Evolutionary conservation across 1,139 yeast species (phyloP).

Genomic region (Chernovozyma sophiae-reginae): DNA sequence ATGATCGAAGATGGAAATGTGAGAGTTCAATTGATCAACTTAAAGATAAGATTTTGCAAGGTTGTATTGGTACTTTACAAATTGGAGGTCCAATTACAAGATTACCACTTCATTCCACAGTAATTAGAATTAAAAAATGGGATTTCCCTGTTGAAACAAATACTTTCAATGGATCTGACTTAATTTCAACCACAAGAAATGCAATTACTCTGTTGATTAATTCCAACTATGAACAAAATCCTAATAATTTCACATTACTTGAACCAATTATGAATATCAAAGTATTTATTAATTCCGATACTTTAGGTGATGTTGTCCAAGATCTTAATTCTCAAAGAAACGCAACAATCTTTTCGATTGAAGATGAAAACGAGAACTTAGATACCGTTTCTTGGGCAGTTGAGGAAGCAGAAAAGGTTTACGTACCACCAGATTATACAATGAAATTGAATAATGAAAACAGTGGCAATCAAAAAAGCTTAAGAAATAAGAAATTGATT

Average conservation of each 20-base stretch:
- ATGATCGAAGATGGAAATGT: conserved; percentile 49
- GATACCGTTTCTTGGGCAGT: conserved; percentile 42
- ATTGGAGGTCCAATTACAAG: conserved; percentile 70
- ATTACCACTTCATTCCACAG: conserved; percentile 61
- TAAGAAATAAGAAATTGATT: conserved; percentile 50
- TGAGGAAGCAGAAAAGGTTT: conserved; percentile 48
- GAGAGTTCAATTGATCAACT: conserved; percentile 45
- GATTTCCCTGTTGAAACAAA: conserved; percentile 52
- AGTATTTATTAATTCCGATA: conserved; percentile 66
- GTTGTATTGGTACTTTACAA: conserved; percentile 69
- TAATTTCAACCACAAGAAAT: conserved; percentile 30
- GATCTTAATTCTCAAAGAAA: conserved; percentile 67
- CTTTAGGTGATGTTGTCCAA: conserved; percentile 79
- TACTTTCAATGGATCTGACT: conserved; percentile 19
- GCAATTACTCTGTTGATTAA: conserved; percentile 32
- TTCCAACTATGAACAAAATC: conserved; percentile 19
- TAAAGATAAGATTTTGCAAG: conserved; percentile 52
- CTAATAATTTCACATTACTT: conserved; percentile 46
- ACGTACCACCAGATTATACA: conserved; percentile 59
- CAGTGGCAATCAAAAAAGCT: conserved; percentile 9
- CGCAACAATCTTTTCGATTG: conserved; percentile 64
- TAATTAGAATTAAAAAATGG: conserved; percentile 50
- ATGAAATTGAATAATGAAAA: conserved; percentile 12
- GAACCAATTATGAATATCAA: conserved; percentile 86
- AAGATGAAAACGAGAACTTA: conserved; percentile 49